Base-by-base conservation (phyloP, 2,329 filamentous ascomycete species). In the Tolypocladium pustulatum region DNA sequence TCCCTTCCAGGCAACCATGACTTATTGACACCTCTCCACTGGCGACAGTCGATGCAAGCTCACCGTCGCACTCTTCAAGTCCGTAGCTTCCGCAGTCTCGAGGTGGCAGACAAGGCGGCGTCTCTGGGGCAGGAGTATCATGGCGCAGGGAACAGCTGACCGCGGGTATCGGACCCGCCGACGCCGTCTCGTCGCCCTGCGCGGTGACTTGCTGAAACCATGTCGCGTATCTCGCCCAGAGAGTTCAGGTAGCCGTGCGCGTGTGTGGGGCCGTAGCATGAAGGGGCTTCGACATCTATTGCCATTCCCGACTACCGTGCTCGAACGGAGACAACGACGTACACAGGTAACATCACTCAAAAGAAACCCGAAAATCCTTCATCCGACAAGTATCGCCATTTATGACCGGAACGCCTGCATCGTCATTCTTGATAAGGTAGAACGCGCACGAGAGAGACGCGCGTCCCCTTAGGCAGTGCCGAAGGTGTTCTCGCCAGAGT, bases 401-500 rank as follows among this genome's bases (percentile, higher is more conserved):
- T 58, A 67, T 61, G 61, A 70, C 71, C 71, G 62, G 64, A 72
- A 73, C 71, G 71, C 71, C 71, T 64, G 63, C 66, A 66, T 71
- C 67, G 65, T 68, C 61, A 49, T 54, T 66, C 65, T 62, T 63
- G 60, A 62, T 59, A 61, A 17, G 30, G 49, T 30, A 3, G 10
- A 36, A 22, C 30, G 49, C 49, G 49, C 49, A 15, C 49, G 30
- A 15, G 32, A 22, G 57, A 58, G 59, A 59, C 43, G 55, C 57
- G 51, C 27, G 25, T 10, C 40, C 57, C 49, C 67, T n/a, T 60
- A 70, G 57, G 65, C 66, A 56, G 61, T 63, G 71, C 94, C 94
- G 72, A 99, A 99, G 58, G 94, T 99, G 83, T 97, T 99, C 85
- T 97, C 94, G 78, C 94, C 94, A 56, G 93, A 97, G 83, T 96